Percentiles rank a stretch among this genome's conserved stretches.
phyloP scores from a whole-genome alignment of 78 protist genomes.

The Dictyostelium capitatum region DNA sequence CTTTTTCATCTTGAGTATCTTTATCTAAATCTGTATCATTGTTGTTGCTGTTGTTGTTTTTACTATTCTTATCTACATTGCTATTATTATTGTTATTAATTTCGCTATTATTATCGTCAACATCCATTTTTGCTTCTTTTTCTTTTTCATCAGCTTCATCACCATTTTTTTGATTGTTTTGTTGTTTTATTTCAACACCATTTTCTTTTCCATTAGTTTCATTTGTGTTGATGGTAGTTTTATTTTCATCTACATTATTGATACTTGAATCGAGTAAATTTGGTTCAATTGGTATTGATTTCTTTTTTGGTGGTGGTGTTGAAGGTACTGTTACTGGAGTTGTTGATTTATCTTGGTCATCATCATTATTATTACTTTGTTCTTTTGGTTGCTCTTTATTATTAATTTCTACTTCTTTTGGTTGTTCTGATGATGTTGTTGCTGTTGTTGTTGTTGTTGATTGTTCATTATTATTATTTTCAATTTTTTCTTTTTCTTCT shows the following conservation, averaged over 20 bases:
- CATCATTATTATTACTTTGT: background rate
- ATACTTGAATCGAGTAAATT: background rate
- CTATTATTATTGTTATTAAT: background rate
- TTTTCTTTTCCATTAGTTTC: background rate
- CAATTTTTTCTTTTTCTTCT: background rate
- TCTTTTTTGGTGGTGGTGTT: background rate
- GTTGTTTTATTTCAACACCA: background rate
- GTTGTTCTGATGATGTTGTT: background rate
- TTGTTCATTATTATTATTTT: too few relatives aligned
- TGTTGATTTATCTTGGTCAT: background rate
- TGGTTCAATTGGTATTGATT: background rate
- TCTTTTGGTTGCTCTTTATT: too few relatives aligned
- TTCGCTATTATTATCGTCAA: background rate
- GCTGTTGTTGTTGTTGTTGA: background rate
- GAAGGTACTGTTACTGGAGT: background rate
- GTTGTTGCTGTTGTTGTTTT: background rate
- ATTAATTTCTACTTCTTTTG: background rate
- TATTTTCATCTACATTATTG: background rate
- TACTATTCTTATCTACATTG: background rate
- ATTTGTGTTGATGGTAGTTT: background rate
- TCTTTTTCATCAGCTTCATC: constrained; percentile 6
- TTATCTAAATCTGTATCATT: background rate
- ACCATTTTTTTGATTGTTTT: background rate
- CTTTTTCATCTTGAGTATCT: background rate
- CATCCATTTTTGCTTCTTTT: constrained; percentile 1